Evolutionary conservation across 306 rosid species (phyloP), one percentile per base, ranked within the genome.

Genomic region (Casuarina glauca): DNA sequence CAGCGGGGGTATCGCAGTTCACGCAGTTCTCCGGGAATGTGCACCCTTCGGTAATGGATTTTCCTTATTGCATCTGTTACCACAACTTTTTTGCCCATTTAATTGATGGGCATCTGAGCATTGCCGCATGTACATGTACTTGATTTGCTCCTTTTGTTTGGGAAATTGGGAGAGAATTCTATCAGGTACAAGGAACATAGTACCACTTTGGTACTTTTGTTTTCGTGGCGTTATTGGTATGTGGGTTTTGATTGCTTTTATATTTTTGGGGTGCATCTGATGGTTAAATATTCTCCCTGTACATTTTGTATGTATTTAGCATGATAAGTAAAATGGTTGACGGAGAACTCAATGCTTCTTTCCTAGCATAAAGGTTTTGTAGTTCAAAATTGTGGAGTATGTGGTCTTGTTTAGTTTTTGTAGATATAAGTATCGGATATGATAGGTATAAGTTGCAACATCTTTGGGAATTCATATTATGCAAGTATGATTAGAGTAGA

Each of bases 11-110:
- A 16, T 70, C 85, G 12, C 85, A 81, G 80, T 20, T 74, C 1
- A 3, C 71, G 73, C 79, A 57, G 57, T 46, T 84, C 9, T 54
- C 84, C 1, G 79, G 63, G 39, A 68, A 73, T 51, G 26, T 54
- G 35, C 76, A 72, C 39, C 80, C 50, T 11, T 75, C 41, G 82
- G 88, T 81, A 70, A 69, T 76, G 53, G 54, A 45, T 78, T 78
- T 41, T 66, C 35, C 46, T 42, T 66, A 17, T 66, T 66, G 20
- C 19, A 26, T 35, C 35, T 35, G 20, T 44, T 62, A 12, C 26
- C 7, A 53, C 10, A 53, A n/a, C 10, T 58, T 58, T 58, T 2
- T 12, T 11, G 43, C 39, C 43, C 6, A 66, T 39, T 64, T 11
- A 41, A 4, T 66, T 6, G 32, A 39, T 39, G n/a, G 0, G 20